Evolutionary conservation across 345 rosid genomes (phyloP).

Genomic region (Eucalyptus sideroxylon): DNA sequence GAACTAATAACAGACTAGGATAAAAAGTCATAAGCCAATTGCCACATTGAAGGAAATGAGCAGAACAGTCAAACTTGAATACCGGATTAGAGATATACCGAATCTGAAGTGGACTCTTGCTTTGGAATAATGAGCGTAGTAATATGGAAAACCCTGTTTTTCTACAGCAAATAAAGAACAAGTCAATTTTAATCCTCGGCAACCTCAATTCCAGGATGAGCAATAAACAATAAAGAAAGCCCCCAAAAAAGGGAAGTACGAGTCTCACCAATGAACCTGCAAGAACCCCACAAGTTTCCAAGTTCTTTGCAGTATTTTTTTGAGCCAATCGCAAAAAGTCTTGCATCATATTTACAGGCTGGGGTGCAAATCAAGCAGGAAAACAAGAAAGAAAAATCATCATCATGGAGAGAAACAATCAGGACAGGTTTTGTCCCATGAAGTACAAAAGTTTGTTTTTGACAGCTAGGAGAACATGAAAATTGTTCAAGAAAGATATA

Average conservation of each 20-base stretch:
- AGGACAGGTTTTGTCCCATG: background rate
- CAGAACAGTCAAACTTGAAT: background rate
- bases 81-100: slow-evolving; percentile 19
- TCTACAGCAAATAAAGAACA: slow-evolving; percentile 22
- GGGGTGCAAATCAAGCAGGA: background rate
- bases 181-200: background rate
- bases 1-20: background rate
- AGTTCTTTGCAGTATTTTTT: slow-evolving; percentile 71
- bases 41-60: background rate
- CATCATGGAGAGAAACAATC: background rate
- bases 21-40: background rate
- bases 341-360: slow-evolving; percentile 86
- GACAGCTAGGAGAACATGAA: background rate
- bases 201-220: background rate
- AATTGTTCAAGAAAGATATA: background rate
- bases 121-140: slow-evolving; percentile 91
- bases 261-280: slow-evolving; percentile 83
- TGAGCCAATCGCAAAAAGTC: slow-evolving; percentile 78
- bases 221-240: background rate
- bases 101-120: slow-evolving; percentile 98
- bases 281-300: slow-evolving; percentile 93
- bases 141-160: slow-evolving; percentile 90
- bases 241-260: background rate
- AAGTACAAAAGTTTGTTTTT: background rate
- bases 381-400: background rate